Evolutionary conservation across 768 basidiomycete genomes (phyloP).

Genomic region (Tephrocybe sp.): DNA sequence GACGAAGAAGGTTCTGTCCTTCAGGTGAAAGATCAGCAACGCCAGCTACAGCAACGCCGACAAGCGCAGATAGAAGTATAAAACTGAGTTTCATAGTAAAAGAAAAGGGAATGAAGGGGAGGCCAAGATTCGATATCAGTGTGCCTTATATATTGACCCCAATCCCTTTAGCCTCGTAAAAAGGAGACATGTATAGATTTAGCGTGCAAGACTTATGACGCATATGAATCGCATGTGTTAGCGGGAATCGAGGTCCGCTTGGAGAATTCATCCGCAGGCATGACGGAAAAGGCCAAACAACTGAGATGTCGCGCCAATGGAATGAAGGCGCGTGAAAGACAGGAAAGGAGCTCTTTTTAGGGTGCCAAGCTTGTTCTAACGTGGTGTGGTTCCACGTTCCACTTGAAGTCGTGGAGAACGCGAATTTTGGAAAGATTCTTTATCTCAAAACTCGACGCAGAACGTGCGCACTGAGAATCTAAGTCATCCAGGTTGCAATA

Average conservation of each 20-base stretch:
- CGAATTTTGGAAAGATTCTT: too few species aligned
- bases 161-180: too few species aligned
- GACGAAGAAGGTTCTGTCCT: neutral
- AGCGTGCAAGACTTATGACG: slow-evolving; percentile 12
- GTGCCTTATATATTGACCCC: too few species aligned
- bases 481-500: slow-evolving; percentile 4
- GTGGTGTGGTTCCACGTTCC: too few species aligned
- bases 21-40: neutral
- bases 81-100: slow-evolving; percentile 10
- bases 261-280: neutral
- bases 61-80: slow-evolving; percentile 8
- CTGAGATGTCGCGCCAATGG: too few species aligned
- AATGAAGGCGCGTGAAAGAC: neutral
- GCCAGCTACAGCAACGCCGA: slow-evolving; percentile 9
- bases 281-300: neutral
- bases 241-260: neutral
- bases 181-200: too few species aligned
- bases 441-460: too few species aligned
- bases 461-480: too few species aligned
- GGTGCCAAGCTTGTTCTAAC: too few species aligned
- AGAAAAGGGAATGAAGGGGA: slow-evolving; percentile 6
- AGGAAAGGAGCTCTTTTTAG: neutral
- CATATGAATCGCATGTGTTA: neutral
- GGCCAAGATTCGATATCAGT: too few species aligned
- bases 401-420: too few species aligned